Evolutionary conservation across 192 early-diverging fungal species (phyloP).

Genomic region (Geosiphon pyriformis): DNA sequence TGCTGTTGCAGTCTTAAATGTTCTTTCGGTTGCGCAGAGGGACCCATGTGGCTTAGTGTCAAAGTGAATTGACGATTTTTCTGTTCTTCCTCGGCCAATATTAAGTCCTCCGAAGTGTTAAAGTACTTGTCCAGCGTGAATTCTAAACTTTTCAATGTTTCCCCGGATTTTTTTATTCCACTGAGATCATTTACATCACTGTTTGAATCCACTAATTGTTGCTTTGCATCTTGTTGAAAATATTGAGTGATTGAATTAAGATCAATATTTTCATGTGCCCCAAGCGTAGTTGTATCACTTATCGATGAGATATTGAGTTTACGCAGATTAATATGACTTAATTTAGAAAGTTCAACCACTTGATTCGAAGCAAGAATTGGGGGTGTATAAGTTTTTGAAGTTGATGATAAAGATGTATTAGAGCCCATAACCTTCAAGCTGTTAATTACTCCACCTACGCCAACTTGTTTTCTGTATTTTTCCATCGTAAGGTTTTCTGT

Average conservation of each 20-base stretch:
- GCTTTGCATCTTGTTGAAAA: not conserved
- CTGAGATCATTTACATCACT: not conserved
- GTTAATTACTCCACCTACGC: not conserved
- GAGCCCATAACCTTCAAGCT: not conserved
- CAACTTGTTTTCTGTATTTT: not conserved
- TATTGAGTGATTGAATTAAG: not conserved
- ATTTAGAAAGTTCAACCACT: not conserved
- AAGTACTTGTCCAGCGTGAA: not conserved
- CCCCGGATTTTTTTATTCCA: not conserved
- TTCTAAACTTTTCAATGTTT: not conserved
- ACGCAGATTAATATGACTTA: not conserved
- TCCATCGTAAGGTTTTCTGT: not conserved
- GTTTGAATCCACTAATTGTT: not conserved
- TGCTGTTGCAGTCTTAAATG: not conserved
- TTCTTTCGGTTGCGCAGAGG: not conserved
- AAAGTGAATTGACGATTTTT: not conserved
- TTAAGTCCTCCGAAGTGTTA: not conserved
- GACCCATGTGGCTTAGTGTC: not conserved
- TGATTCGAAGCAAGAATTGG: not conserved
- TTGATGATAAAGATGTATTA: not conserved
- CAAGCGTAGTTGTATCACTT: not conserved
- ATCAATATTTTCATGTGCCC: not conserved
- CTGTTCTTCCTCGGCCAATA: not conserved
- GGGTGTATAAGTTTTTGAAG: not conserved
- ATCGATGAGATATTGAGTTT: not conserved